These are phyloP conservation scores for Yamadazyma scolyti DNA, from an alignment of 805 yeast species.

Conservation along the genomic window DNA sequence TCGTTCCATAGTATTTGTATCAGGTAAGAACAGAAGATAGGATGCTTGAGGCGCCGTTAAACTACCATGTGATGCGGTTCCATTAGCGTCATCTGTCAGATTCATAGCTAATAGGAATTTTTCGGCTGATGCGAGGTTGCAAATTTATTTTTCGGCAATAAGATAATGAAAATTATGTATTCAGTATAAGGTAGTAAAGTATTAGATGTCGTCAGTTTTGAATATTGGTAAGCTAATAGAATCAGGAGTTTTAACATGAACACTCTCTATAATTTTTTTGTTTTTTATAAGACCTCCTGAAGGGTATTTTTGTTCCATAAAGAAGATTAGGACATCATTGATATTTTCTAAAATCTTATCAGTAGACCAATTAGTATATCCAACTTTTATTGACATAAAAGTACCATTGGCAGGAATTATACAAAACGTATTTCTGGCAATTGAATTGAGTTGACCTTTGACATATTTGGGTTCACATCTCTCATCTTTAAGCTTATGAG, in stretches of 20 bases:
- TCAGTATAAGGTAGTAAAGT: too few species aligned
- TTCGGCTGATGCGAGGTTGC: too few species aligned
- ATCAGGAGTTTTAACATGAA: constrained; percentile 62
- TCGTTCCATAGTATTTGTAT: constrained; percentile 3
- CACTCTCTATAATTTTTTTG: constrained; percentile 41
- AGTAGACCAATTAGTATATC: constrained; percentile 45
- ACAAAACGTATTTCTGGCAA: constrained; percentile 59
- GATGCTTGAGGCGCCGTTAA: constrained; percentile 9
- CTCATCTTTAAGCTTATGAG: constrained; percentile 49
- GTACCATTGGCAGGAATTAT: constrained; percentile 59
- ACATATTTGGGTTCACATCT: constrained; percentile 65
- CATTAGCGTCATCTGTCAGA: too few species aligned
- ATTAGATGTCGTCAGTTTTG: constrained; percentile 13
- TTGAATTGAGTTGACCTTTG: constrained; percentile 58
- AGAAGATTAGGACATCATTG: constrained; percentile 45
- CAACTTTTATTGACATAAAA: constrained; percentile 58
- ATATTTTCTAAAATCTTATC: constrained; percentile 49
- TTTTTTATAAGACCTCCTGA: constrained; percentile 56
- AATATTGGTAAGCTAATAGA: constrained; percentile 62
- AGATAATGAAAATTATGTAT: too few species aligned
- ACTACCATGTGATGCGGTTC: too few species aligned
- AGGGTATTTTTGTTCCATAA: constrained; percentile 46
- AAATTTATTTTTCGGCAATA: too few species aligned
- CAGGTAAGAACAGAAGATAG: constrained; percentile 8
- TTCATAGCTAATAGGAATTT: too few species aligned